phyloP scores from a whole-genome alignment of 2,329 filamentous ascomycete species.

The Colletotrichum lindemuthianum region DNA sequence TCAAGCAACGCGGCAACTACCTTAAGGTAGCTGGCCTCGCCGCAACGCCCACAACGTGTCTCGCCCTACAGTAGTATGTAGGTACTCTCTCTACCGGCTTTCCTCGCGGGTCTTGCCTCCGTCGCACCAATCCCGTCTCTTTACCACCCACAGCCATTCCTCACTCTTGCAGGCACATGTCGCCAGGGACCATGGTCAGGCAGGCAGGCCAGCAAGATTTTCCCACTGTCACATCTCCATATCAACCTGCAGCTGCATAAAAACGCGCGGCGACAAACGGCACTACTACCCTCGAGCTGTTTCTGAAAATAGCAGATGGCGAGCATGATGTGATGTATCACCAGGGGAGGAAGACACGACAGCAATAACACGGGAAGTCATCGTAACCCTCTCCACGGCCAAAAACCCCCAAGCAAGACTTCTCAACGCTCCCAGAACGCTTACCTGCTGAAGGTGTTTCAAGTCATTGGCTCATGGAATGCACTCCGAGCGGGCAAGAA shows the following conservation, averaged over 20 bases:
- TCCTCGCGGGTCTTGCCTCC: slow-evolving; percentile 11
- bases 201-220: slow-evolving; percentile 8
- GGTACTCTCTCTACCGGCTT: slow-evolving; percentile 7
- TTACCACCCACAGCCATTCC: background rate
- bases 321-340: slow-evolving; percentile 7
- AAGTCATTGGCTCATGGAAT: slow-evolving; percentile 13
- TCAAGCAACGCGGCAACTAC: slow-evolving; percentile 2
- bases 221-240: slow-evolving; percentile 6
- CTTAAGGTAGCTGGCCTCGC: too few relatives aligned
- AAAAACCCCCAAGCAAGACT: background rate
- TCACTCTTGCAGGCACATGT: background rate
- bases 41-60: background rate
- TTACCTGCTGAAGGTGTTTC: slow-evolving; percentile 15
- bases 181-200: slow-evolving; percentile 4
- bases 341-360: background rate
- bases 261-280: background rate
- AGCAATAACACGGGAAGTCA: background rate
- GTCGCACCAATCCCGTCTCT: slow-evolving; percentile 19
- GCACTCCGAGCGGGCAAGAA: background rate
- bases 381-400: background rate
- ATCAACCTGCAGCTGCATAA: slow-evolving; percentile 6
- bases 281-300: background rate
- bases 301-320: slow-evolving; percentile 9
- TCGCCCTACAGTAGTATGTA: background rate
- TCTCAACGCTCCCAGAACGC: slow-evolving; percentile 2